A percentile compares a stretch with the other conserved stretches of the same genome.
Evolutionary conservation across 129 eudicot species (phyloP).

Genomic region (Lonicera japonica): DNA sequence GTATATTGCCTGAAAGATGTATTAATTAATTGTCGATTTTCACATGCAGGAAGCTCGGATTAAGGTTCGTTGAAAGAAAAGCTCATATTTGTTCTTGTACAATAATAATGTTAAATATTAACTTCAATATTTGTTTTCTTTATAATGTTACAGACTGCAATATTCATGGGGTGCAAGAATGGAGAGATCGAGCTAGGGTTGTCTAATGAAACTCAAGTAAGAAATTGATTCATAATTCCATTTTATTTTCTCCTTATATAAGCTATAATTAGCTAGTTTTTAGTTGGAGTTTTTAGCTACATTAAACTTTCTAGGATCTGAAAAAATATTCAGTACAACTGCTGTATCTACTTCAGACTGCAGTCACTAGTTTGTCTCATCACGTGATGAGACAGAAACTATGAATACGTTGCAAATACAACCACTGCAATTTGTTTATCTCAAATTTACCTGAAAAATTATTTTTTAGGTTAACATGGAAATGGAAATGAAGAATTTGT

Average conservation of each 20-base stretch:
- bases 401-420: no score
- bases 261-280: no score
- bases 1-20: neutral
- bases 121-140: neutral
- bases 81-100: neutral
- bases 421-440: no score
- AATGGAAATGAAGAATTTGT: conserved; percentile 39
- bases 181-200: conserved; percentile 92
- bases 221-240: neutral
- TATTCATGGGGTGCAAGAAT: conserved; percentile 64
- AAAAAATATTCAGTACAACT: neutral
- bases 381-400: neutral
- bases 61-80: conserved; percentile 40
- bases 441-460: no score
- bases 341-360: neutral
- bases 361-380: neutral
- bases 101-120: neutral
- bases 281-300: neutral
- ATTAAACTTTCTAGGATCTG: neutral
- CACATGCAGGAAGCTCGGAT: conserved; percentile 76
- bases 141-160: conserved; percentile 38
- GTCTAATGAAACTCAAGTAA: conserved; percentile 45
- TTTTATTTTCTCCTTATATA: no score
- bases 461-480: conserved; percentile 46
- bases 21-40: no score